Evolutionary conservation across 176 grass and related monocot species (phyloP), one percentile per base, ranked within the genome.

Genomic region (Dactylis glomerata): DNA sequence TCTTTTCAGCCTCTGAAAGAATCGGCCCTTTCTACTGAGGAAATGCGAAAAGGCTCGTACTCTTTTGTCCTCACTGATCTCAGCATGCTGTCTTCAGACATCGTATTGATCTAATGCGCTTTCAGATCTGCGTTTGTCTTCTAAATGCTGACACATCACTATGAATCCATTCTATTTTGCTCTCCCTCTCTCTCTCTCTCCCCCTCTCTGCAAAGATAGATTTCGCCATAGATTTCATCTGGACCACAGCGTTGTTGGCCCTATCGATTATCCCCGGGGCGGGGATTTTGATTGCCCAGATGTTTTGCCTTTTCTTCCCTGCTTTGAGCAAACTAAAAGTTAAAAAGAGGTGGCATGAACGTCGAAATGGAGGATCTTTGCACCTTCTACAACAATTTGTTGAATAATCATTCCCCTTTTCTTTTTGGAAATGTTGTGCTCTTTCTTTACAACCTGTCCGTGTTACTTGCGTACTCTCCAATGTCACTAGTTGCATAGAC

Each of bases 51-150:
- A 80, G 24, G 10, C 16, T 33, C 45, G 61, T 0, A 76, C 19
- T 8, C 24, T 38, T 8, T 23, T 22, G 45, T 8, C 27, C 13
- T 52, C 50, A 15, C 50, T 52, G 19, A 52, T 82, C 50, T 44
- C 34, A 31, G 27, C 31, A n/a, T 34, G 52, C 9, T 14, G 3
- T 64, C 79, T 65, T 19, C 22, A 57, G 46, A 20, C 31, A 30
- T 17, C 9, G 50, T 75, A 56, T 5, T 11, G 31, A 33, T 15
- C 64, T 34, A 34, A 58, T 13, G 20, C 24, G 63, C 68, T 14
- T 55, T 73, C 84, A 90, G 88, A 90, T 90, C 88, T 90, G 74
- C 34, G 69, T 58, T 83, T 65, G 65, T 73, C 28, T 86, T 90
- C 65, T 66, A 78, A 90, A 87, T 83, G 38, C 80, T 67, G 84